A percentile compares a stretch with the other conserved stretches of the same genome.
Conservation (phyloP, 371 early-diverging fungal genomes). For the Mucor sp. region DNA sequence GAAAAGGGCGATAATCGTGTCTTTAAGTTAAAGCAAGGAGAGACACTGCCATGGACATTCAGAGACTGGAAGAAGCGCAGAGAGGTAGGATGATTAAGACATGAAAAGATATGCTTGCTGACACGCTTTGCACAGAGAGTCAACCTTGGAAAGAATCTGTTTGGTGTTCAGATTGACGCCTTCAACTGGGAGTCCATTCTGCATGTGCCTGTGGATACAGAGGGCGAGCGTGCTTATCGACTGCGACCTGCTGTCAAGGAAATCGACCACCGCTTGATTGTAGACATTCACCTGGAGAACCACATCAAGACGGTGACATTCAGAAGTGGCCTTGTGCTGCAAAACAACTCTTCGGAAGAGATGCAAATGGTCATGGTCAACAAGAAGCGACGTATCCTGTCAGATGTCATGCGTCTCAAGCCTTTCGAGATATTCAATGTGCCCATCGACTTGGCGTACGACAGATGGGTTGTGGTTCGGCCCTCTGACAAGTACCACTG, state of each 20-base stretch:
- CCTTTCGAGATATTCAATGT: conserved; percentile 63
- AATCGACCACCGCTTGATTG: conserved; percentile 69
- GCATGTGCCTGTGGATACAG: conserved; percentile 73
- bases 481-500: conserved; percentile 73
- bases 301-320: conserved; percentile 82
- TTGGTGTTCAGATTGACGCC: conserved; percentile 73
- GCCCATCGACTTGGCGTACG: conserved; percentile 68
- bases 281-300: conserved; percentile 72
- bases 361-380: conserved; percentile 66
- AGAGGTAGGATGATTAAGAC: conserved; percentile 45
- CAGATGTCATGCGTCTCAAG: conserved; percentile 26
- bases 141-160: conserved; percentile 50
- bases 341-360: conserved; percentile 59
- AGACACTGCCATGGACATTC: conserved; percentile 77
- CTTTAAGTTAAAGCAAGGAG: conserved; percentile 52
- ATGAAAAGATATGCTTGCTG: too few relatives aligned
- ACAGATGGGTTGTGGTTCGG: conserved; percentile 62
- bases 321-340: conserved; percentile 67
- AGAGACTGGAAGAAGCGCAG: conserved; percentile 82
- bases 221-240: conserved; percentile 64
- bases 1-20: conserved; percentile 40
- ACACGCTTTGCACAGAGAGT: conserved; percentile 5
- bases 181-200: conserved; percentile 74
- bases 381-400: conserved; percentile 29
- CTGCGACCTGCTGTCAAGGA: conserved; percentile 65